Evolutionary conservation across 345 rosid genomes (phyloP), one percentile per base, ranked within the genome.

Genomic region (Eucalyptus viminalis): DNA sequence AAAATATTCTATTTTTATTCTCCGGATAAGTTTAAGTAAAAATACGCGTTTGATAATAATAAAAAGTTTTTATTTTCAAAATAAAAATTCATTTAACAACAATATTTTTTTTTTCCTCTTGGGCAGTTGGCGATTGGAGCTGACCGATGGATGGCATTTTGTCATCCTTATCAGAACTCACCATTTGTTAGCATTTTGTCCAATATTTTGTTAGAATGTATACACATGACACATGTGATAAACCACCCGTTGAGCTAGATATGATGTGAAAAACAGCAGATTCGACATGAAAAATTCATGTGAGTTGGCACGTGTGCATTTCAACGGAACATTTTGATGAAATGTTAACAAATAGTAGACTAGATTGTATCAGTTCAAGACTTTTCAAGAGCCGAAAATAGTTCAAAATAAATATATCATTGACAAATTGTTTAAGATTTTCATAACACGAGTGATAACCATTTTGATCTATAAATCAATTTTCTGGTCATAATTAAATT

Each of bases 191-290:
- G 6, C 17, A 14, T 65, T n/a, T 4, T 15, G 9, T 65, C 19
- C 3, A n/a, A 14, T 29, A 8, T 65, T 14, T 7, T n/a, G 72
- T 65, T 29, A 6, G 15, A 29, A 62, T 13, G 7, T 8, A 29
- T 29, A 6, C n/a, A 9, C 3, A 5, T 1, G 1, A 6, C n/a
- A 9, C 3, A 2, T 1, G 1, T 16, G 54, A 12, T 5, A 5
- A 24, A 58, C 67, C n/a, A 58, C 2, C 3, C 0, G 5, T 58
- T 58, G 14, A 58, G 4, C 1, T 0, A 3, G 2, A 60, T 60
- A 25, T 11, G 14, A 60, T 0, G 1, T 3, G 67, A 60, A 60
- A 27, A 60, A 60, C 0, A 4, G 3, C 0, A 0, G 1, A 62
- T 62, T 5, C 1, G 4, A 6, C 8, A 4, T 29, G 9, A 10